Conservation (phyloP, 148 eudicot genomes). For the Camellia granthamiana region DNA sequence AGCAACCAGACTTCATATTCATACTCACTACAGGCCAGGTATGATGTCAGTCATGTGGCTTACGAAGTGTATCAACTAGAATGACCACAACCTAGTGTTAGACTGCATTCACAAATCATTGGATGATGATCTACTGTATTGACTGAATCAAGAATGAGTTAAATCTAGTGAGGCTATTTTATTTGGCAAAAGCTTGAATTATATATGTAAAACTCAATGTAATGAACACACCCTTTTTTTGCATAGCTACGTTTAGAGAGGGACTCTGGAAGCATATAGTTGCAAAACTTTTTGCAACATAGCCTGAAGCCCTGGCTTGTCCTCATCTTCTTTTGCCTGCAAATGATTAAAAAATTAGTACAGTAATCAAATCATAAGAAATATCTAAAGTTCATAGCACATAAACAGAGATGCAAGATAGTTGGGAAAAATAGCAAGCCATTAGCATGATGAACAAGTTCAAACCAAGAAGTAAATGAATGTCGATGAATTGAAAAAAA, state of each 20-base stretch:
- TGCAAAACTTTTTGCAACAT: conserved; percentile 97
- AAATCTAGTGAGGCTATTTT: neutral
- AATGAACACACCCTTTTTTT: conserved; percentile 62
- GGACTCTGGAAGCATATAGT: conserved; percentile 75
- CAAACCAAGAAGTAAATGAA: conserved; percentile 4
- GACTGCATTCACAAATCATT: neutral
- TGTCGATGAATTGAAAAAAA: neutral
- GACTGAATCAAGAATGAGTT: neutral
- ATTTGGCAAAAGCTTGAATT: neutral
- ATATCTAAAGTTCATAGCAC: neutral
- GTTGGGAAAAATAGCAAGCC: neutral
- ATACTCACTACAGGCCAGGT: no score
- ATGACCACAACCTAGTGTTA: neutral
- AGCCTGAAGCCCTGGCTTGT: conserved; percentile 96
- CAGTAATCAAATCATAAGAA: conserved; percentile 6
- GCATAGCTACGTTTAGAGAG: conserved; percentile 98
- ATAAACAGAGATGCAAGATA: neutral
- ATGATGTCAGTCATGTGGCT: no score
- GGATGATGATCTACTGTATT: neutral
- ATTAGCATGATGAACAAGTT: neutral
- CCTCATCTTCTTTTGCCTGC: conserved; percentile 88
- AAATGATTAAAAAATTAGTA: conserved; percentile 11
- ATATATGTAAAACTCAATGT: neutral
- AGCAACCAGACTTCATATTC: no score
- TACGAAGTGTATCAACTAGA: neutral